Evolutionary conservation across 768 basidiomycete species (phyloP), one percentile per base, ranked within the genome.

Genomic region (Leccinum fibrillosum): DNA sequence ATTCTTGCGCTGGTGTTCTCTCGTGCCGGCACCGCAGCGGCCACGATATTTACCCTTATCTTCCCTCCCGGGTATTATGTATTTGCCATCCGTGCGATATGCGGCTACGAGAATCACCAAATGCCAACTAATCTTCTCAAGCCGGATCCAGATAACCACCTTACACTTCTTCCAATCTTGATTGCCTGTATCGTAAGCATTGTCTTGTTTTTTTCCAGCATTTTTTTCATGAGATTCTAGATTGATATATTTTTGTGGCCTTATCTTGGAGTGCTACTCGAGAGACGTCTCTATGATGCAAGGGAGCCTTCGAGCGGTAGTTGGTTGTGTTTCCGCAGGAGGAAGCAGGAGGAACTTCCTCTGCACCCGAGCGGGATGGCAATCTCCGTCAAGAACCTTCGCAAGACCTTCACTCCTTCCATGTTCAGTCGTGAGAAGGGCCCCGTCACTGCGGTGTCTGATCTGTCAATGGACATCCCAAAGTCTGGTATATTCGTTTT

Each of bases 21-120:
- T 35, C 59, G 56, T 39, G 77, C 78, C 1, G 64, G 71, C 1
- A 79, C 77, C 1, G 80, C 70, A 3, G 75, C 73, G 1, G 82
- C 86, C 19, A 80, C 85, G 60, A 71, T 90, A 25, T 87, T 88
- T 65, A 81, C 86, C 2, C 66, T 91, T 49, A 64, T 91, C 23
- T 90, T 91, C 65, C 90, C 90, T 0, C 88, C 90, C 2, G 81
- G 82, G 11, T 91, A 85, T 70, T 92, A 88, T 62, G 78, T 89
- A 21, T 91, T 90, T 64, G 83, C 83, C 7, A 81, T 85, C 9
- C 80, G 86, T 48, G 82, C 83, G 1, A 80, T 92, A 1, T 80
- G 82, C 54, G 87, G 86, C 12, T 91, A 80, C 64, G 89, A 92
- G 72, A 81, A 79, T 53, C 75, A 84, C 54, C 75, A 78, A 55